These are phyloP conservation scores for Paramecium tetraurelia DNA, from an alignment of 73 alveolate genomes.

Conservation along the genomic window DNA sequence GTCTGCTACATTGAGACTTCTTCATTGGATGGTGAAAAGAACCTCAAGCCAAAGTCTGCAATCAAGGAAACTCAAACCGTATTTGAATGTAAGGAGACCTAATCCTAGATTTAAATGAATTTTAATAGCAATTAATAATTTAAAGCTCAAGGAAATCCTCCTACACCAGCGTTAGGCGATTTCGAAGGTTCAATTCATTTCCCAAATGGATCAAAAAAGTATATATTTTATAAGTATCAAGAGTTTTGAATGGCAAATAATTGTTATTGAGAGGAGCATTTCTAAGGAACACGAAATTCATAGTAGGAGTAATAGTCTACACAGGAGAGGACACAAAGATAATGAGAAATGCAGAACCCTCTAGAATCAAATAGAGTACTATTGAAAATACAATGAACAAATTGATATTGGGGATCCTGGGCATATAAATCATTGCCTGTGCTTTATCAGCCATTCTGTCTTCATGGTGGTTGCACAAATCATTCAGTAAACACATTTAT, in stretches of 20 bases:
- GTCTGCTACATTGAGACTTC: conserved; percentile 76
- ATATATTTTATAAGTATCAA: neutral
- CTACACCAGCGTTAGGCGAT: neutral
- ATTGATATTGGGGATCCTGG: conserved; percentile 57
- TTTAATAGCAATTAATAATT: neutral
- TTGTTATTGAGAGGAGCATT: conserved; percentile 92
- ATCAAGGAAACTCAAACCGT: conserved; percentile 13
- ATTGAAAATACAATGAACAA: conserved; percentile 62
- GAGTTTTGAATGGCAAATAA: conserved; percentile 72
- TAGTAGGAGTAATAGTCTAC: conserved; percentile 90
- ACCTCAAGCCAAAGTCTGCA: conserved; percentile 79
- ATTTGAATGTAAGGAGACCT: neutral
- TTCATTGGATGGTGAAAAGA: conserved; percentile 86
- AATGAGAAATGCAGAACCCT: conserved; percentile 93
- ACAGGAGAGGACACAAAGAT: conserved; percentile 96
- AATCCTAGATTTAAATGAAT: neutral
- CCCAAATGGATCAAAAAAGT: conserved; percentile 15
- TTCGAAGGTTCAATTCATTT: conserved; percentile 16
- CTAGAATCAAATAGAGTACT: conserved; percentile 87
- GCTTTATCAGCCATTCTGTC: conserved; percentile 29
- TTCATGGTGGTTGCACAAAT: conserved; percentile 52
- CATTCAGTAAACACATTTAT: neutral
- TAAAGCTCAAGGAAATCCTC: neutral
- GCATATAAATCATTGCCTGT: conserved; percentile 51
- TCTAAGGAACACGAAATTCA: conserved; percentile 87